Conservation (phyloP, 1,284 basidiomycete species). For the Thelephora terrestris region DNA sequence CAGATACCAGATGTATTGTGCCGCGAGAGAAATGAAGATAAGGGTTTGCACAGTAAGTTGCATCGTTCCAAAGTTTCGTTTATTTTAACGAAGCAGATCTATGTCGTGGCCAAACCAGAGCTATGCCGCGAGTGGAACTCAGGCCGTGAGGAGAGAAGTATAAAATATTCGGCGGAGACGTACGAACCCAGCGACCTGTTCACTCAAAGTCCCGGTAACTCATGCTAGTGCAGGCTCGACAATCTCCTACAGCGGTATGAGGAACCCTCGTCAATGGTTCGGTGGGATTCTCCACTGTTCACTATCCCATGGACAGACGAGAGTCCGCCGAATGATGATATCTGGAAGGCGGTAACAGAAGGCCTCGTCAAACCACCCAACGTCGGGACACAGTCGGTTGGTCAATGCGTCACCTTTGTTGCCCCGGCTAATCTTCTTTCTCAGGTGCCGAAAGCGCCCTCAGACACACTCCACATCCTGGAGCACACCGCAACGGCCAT, state of each 20-base stretch:
- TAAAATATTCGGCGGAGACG: constrained; percentile 66
- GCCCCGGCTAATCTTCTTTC: constrained; percentile 4
- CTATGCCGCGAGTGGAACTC: constrained; percentile 73
- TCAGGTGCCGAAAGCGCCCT: constrained; percentile 69
- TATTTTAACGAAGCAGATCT: constrained; percentile 40
- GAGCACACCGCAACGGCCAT: constrained; percentile 63
- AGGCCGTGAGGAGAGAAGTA: constrained; percentile 31
- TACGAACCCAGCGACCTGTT: constrained; percentile 27
- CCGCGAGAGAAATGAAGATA: constrained; percentile 80
- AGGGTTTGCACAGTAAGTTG: constrained; percentile 78
- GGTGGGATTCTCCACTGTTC: constrained; percentile 95
- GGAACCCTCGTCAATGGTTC: constrained; percentile 93
- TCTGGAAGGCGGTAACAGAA: constrained; percentile 77
- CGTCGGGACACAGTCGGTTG: constrained; percentile 71
- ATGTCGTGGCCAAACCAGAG: constrained; percentile 72
- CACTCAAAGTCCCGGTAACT: neutral
- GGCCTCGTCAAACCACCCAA: constrained; percentile 83
- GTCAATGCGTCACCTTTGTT: constrained; percentile 17
- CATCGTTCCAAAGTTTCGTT: neutral
- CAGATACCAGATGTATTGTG: constrained; percentile 96
- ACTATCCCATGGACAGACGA: constrained; percentile 72
- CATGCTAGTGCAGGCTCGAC: constrained; percentile 53
- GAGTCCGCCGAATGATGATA: constrained; percentile 56
- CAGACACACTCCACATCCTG: constrained; percentile 71
- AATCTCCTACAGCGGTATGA: constrained; percentile 88